Base-by-base conservation (phyloP, 1,284 basidiomycete species). In the Sanghuangporus sanghuang region DNA sequence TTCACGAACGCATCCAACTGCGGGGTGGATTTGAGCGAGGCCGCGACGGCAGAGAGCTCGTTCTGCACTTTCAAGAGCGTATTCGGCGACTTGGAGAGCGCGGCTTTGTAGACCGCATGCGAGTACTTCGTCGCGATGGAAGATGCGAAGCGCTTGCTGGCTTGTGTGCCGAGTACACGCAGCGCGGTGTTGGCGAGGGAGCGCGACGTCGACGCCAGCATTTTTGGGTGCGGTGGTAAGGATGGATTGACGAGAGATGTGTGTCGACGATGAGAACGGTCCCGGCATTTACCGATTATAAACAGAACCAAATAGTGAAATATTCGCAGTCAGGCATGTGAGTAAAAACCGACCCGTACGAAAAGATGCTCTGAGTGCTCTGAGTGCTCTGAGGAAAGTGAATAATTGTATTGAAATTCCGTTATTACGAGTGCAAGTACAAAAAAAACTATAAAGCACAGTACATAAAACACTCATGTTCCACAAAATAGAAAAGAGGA, bases 101-200 rank as follows among this genome's bases (percentile, higher is more conserved):
- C 95, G 61, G 96, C 96, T 61, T 89, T 86, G 79, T 93, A 99
- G 68, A 93, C 85, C 35, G 97, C 96, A 65, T 92, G 90, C 67
- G 97, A 96, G 78, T 99, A 99, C 79, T 98, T 98, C 75, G 85
- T 79, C 54, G 92, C 85, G 69, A 93, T 87, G 66, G 82, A 76
- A 40, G 89, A 90, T 59, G 86, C 90, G 27, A 86, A 83, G 66
- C 83, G 83, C 7, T 18, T 18, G 7, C 11, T 8, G 16, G 16
- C 16, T 46, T 18, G 16, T 16, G 44, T 6, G 6, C 16, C 14
- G 67, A 82, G 84, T 61, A 84, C 72, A 64, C 64, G 49, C 35
- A 44, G 56, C n/a, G 52, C 48, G 39, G 59, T 57, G 49, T 48
- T 49, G 42, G 35, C 50, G 61, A 59, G 49, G 12, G 57, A 35